phyloP scores from a whole-genome alignment of 1,284 basidiomycete genomes.

The Filobasidium uniguttulatum region DNA sequence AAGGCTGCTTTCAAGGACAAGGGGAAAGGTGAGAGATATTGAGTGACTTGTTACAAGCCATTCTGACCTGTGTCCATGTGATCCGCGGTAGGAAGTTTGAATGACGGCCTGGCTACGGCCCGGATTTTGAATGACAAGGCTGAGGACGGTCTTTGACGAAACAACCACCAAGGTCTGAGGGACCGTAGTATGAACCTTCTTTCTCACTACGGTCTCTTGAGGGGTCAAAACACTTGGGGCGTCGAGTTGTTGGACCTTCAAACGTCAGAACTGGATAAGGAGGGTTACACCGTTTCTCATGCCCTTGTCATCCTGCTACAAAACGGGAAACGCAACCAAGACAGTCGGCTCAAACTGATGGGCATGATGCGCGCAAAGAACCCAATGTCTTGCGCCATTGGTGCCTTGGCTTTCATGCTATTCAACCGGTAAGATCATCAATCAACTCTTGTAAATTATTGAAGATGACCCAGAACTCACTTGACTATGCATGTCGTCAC shows the following conservation, averaged over 20 bases:
- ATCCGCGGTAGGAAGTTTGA: too few relatives aligned
- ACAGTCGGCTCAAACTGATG: background rate
- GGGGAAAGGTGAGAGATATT: too few relatives aligned
- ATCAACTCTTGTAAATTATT: background rate
- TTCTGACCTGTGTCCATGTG: too few relatives aligned
- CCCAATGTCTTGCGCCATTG: background rate
- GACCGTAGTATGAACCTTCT: background rate
- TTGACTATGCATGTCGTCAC: background rate
- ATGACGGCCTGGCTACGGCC: too few relatives aligned
- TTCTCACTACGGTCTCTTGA: background rate
- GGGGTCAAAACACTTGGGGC: background rate
- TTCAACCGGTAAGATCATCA: background rate
- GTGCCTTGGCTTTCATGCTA: background rate
- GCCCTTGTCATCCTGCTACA: background rate
- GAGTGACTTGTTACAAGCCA: too few relatives aligned
- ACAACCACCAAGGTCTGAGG: slow-evolving; percentile 1
- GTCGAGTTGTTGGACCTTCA: background rate
- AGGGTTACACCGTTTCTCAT: background rate
- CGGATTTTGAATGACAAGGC: too few relatives aligned
- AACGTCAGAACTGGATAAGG: background rate
- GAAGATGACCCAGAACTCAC: background rate
- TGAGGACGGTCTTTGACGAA: background rate
- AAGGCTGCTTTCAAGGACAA: too few relatives aligned
- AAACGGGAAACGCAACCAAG: background rate
- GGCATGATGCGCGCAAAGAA: slow-evolving; percentile 1